Evolutionary conservation across 2,329 filamentous ascomycete species (phyloP).

Genomic region (Venturia oleaginea): DNA sequence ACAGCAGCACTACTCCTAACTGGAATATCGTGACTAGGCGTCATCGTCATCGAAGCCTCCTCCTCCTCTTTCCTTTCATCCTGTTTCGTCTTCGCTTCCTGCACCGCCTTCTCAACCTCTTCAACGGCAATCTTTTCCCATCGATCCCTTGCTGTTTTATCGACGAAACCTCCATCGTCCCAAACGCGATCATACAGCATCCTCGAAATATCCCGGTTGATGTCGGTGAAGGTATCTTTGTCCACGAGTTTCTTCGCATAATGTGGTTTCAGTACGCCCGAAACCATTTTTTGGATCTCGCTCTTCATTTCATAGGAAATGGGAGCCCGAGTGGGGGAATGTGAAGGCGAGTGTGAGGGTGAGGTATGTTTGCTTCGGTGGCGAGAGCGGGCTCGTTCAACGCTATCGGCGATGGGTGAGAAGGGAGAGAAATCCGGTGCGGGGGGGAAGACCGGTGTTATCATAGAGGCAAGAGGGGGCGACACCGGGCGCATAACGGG

Average conservation of each 20-base stretch:
- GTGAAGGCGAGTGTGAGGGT: slow-evolving; percentile 40
- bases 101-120: slow-evolving; percentile 69
- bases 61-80: background rate
- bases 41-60: background rate
- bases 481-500: slow-evolving; percentile 51
- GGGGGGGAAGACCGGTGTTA: slow-evolving; percentile 65
- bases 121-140: slow-evolving; percentile 70
- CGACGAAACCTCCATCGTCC: slow-evolving; percentile 43
- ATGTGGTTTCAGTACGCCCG: slow-evolving; percentile 68
- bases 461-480: slow-evolving; percentile 60
- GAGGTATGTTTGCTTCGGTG: slow-evolving; percentile 21
- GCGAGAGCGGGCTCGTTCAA: slow-evolving; percentile 22
- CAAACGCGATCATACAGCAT: slow-evolving; percentile 68
- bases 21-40: background rate
- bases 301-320: slow-evolving; percentile 79
- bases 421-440: slow-evolving; percentile 61
- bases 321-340: slow-evolving; percentile 32
- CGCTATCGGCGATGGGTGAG: slow-evolving; percentile 34
- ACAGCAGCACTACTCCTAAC: background rate
- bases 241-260: slow-evolving; percentile 73
- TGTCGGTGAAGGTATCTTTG: slow-evolving; percentile 82
- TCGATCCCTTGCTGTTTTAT: slow-evolving; percentile 55
- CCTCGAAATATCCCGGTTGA: slow-evolving; percentile 83
- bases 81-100: slow-evolving; percentile 19
- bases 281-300: slow-evolving; percentile 82